Conservation (phyloP, 257 asterid species). For the Solanum megistacrolobum region DNA sequence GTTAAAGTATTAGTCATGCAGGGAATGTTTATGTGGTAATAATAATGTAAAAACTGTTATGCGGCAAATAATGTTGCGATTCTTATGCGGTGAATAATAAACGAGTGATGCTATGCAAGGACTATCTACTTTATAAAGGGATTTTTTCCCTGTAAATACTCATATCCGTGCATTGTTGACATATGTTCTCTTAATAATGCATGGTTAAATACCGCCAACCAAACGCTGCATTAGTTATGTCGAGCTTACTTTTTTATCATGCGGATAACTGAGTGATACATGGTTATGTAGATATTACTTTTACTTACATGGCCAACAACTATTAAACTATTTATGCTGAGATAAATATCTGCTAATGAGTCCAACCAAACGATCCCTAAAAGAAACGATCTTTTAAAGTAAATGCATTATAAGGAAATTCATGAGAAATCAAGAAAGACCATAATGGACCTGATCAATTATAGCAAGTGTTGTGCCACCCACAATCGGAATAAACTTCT, state of each 20-base stretch:
- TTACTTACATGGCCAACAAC: not conserved
- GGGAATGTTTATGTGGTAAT: not conserved
- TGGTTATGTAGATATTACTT: not conserved
- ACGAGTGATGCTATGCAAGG: not conserved
- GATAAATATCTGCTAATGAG: not conserved
- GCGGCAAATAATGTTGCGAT: not conserved
- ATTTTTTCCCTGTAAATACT: not conserved
- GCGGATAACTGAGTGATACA: not conserved
- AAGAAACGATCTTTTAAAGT: not conserved
- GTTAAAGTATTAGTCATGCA: not conserved
- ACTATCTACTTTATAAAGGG: not conserved
- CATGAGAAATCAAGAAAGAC: not conserved
- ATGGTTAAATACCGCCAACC: not conserved
- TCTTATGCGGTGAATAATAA: not conserved
- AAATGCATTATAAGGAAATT: not conserved
- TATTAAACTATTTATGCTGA: not conserved
- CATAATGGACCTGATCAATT: slow-evolving; percentile 68
- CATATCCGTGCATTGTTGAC: not conserved
- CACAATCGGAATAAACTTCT: slow-evolving; percentile 86
- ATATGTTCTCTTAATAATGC: not conserved
- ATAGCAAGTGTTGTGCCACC: slow-evolving; percentile 68
- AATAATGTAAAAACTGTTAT: not conserved
- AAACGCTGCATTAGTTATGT: not conserved
- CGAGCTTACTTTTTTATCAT: not conserved
- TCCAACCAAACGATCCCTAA: not conserved